Base-by-base conservation (phyloP, 257 asterid genomes). In the Jacaranda copaia region DNA sequence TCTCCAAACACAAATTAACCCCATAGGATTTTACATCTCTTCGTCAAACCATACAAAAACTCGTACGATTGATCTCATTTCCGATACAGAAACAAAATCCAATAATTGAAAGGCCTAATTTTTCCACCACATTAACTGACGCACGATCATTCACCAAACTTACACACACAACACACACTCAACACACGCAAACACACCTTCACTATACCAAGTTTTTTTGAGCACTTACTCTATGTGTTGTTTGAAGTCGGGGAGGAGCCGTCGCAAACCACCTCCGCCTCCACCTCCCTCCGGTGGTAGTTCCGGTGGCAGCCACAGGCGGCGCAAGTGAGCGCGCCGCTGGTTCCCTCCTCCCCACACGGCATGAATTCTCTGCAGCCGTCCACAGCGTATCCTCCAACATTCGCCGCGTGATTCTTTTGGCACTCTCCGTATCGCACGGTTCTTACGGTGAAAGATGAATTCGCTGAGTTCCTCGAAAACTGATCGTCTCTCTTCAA, bases 361-460 rank as follows among this genome's bases (percentile, higher is more conserved):
- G 98, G 92, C 93, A 90, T 87, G 87, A 90, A 94, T 39, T 94
- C 98, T 85, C 95, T 71, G 94, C 98, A 94, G 6, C 98, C 98
- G 60, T 94, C 98, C 43, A 94, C 96, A 7, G 96, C 98, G 75
- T 89, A 85, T 11, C 98, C 97, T 5, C 98, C 98, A 0, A 91
- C 89, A 6, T 82, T 76, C 0, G 98, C 97, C 0, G 98, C 98
- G 78, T 92, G 96, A n/a, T 94, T 94, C 87, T 83, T 94, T 70
- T 94, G 98, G 81, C 98, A 94, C 88, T 94, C 97, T 0, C 79
- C 90, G 18, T 90, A 94, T 49, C 93, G 75, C 59, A 88, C 93
- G 0, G 75, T 74, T 36, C 86, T 66, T 4, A 77, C 84, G 0
- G 88, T 36, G 3, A 49, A 83, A 0, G 88, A 83, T 0, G 91